phyloP scores from a whole-genome alignment of 345 rosid genomes.

The Cardiospermum halicacabum region DNA sequence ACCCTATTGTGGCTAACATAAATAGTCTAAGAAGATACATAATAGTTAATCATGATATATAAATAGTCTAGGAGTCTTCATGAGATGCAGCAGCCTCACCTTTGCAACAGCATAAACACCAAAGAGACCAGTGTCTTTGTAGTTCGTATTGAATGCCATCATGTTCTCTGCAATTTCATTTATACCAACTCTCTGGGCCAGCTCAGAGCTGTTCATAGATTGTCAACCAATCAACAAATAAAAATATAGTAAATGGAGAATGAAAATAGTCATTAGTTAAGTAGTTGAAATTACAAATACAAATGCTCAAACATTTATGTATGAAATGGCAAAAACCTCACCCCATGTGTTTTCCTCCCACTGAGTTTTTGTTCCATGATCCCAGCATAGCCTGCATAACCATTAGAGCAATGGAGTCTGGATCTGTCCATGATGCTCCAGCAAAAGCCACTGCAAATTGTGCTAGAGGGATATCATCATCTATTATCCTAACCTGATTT shows the following conservation, averaged over 20 bases:
- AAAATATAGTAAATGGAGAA: not conserved
- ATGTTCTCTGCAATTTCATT: conserved; percentile 93
- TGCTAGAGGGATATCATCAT: conserved; percentile 92
- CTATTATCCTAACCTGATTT: conserved; percentile 81
- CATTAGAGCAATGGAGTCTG: conserved; percentile 93
- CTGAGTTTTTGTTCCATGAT: conserved; percentile 81
- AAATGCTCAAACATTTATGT: not conserved
- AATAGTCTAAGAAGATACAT: not conserved
- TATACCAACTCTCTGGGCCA: conserved; percentile 78
- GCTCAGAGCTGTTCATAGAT: conserved; percentile 60
- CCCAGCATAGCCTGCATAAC: conserved; percentile 99
- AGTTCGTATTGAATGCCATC: conserved; percentile 99
- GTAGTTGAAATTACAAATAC: not conserved
- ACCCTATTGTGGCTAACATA: not conserved
- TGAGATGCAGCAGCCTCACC: conserved; percentile 38
- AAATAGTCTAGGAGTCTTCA: not conserved
- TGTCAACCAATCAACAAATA: conserved; percentile 22
- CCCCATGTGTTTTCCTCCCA: conserved; percentile 99
- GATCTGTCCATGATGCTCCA: conserved; percentile 99
- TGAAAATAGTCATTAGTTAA: not conserved
- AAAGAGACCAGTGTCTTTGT: conserved; percentile 95
- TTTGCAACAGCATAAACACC: conserved; percentile 97
- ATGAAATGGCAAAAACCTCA: conserved; percentile 28
- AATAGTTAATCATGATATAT: not conserved
- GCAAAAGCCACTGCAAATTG: conserved; percentile 97